Evolutionary conservation across 345 rosid genomes (phyloP), one percentile per base, ranked within the genome.

Genomic region (Eucalyptus grandis): DNA sequence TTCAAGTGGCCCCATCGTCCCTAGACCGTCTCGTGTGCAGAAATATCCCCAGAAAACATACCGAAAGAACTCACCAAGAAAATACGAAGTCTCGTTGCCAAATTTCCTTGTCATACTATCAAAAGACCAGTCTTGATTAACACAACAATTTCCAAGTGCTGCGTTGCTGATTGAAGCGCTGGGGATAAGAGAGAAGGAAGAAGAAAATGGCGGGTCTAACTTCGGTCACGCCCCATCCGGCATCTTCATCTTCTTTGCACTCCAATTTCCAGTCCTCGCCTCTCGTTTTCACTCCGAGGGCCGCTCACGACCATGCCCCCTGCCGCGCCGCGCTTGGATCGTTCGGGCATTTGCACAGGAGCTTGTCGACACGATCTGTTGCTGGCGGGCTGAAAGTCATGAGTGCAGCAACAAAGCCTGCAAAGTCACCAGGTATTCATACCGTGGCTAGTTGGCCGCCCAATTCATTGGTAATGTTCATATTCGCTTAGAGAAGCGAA

Each of bases 381-480:
- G n/a, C 93, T 5, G 85, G 93, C 22, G 86, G 93, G 24, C 88
- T 96, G 26, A 94, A 62, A 86, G 93, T 96, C 92, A 90, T 87
- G 86, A 87, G 93, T 89, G 94, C 98, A 80, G 95, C 99, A 67
- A 96, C 98, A 26, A 97, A 97, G 91, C 92, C 96, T 67, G 97
- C 96, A 86, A 98, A 97, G 91, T 92, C 99, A 88, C 98, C 98
- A 92, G 99, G 99, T 97, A 92, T 9, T 37, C 17, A 22, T 86
- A 49, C 49, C 26, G 85, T 65, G 60, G 56, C 53, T 49, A 43
- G 67, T 43, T 37, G 69, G 58, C 85, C 85, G 0, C 30, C 47
- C 47, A 40, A 77, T 11, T 77, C 47, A 21, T 40, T 77, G 87
- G 22, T 77, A 53, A 43, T 19, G 26, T 51, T 69, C 8, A 22